These are phyloP conservation scores for Turritis glabra DNA, from an alignment of 345 rosid genomes.

Conservation along the genomic window DNA sequence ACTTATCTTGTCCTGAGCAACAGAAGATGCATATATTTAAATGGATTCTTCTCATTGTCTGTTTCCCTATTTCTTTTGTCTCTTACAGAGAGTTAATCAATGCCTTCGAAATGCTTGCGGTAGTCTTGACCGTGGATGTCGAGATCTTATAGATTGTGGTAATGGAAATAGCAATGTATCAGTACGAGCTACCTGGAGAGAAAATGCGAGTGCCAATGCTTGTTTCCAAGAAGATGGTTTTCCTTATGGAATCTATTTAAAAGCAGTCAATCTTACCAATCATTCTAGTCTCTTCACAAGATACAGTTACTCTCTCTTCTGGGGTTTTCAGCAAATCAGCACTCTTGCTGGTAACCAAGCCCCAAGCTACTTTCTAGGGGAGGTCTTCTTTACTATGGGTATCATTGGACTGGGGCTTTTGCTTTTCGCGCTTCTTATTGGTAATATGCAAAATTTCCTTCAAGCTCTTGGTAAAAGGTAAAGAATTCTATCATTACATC, in stretches of 20 bases:
- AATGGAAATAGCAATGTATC: not conserved
- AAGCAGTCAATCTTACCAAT: constrained; percentile 61
- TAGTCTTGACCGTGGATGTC: constrained; percentile 29
- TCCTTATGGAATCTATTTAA: constrained; percentile 58
- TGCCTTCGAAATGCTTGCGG: constrained; percentile 76
- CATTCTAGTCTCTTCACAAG: constrained; percentile 44
- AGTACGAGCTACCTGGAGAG: constrained; percentile 35
- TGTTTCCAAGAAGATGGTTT: constrained; percentile 53
- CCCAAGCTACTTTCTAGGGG: constrained; percentile 81
- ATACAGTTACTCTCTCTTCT: constrained; percentile 77
- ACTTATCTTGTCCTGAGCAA: no score
- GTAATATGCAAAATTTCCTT: constrained; percentile 96
- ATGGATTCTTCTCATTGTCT: not conserved
- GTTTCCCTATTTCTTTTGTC: not conserved
- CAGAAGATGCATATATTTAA: no score
- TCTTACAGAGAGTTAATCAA: constrained; percentile 77
- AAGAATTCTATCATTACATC: not conserved
- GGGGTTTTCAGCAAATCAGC: constrained; percentile 99
- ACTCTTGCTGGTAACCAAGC: constrained; percentile 85
- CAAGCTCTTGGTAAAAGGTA: constrained; percentile 85
- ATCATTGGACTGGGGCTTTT: constrained; percentile 82
- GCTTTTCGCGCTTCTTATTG: constrained; percentile 91
- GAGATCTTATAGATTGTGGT: constrained; percentile 64
- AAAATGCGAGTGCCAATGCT: constrained; percentile 39
- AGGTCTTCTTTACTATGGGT: constrained; percentile 86